Base-by-base conservation (phyloP, 768 basidiomycete genomes). In the Astraeus odoratus region DNA sequence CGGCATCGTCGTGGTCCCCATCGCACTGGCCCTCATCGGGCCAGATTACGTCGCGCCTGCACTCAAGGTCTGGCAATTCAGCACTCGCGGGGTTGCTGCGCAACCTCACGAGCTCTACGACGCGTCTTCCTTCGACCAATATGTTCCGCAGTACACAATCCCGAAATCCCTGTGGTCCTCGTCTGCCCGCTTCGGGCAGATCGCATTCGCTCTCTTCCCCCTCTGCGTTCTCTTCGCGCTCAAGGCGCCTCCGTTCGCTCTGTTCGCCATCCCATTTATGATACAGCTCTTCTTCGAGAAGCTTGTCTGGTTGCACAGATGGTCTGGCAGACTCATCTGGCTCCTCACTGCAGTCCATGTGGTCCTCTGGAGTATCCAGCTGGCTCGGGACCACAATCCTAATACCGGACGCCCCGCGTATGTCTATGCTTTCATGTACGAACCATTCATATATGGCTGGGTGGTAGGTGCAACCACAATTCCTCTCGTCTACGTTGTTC, bases 201-300 rank as follows among this genome's bases (percentile, higher is more conserved):
- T 87, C 30, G 76, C 83, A 1, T 88, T 86, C 55, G 76, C 83
- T 2, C 70, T 87, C 23, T 67, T 86, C 38, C 87, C 86, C 0
- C 70, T 89, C 7, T 80, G 77, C 44, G 67, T 87, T 47, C 69
- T 85, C 12, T 72, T 86, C 49, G 83, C 80, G 8, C 71, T 90
- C 59, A 90, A 81, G 58, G 73, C 73, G 24, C 75, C 80, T 9
- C 83, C 86, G 0, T 81, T 86, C 54, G 85, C 86, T 45, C 55
- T 87, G 39, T 77, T 87, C 52, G 76, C 87, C 39, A 61, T 81
- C 43, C 73, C 79, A 0, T 75, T 74, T 50, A 67, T 78, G 46
- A 73, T 75, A 31, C 78, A 84, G 44, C 52, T 86, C n/a, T 75
- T 78, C 53, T 83, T 83, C 54, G 86, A 90, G 69, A 86, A 86